Percentiles rank a stretch among this genome's conserved stretches.
These are phyloP conservation scores for Colletotrichum brevisporum DNA, from an alignment of 2,329 filamentous ascomycete genomes.

Conservation along the genomic window DNA sequence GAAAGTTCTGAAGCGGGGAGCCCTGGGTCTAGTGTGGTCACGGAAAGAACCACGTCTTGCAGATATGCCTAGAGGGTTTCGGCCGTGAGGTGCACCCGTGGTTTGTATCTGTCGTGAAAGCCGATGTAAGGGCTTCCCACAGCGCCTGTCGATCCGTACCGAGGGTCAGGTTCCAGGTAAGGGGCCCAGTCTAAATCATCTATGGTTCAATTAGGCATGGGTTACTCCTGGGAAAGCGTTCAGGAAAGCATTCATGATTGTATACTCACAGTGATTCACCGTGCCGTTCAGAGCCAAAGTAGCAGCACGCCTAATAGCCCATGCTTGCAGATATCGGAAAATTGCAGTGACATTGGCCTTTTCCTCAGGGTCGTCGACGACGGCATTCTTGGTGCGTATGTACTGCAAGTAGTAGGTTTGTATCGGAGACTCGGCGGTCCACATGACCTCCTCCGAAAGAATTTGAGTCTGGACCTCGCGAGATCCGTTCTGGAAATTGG, in stretches of 20 bases:
- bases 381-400: not conserved
- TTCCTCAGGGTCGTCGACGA: not conserved
- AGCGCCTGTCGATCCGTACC: not conserved
- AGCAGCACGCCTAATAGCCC: not conserved
- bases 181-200: not conserved
- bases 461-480: not conserved
- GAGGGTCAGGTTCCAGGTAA: too few species aligned
- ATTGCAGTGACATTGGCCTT: not conserved
- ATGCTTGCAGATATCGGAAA: not conserved
- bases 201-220: not conserved
- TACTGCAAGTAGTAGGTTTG: not conserved
- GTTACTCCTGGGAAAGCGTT: not conserved
- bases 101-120: constrained; percentile 1
- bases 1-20: not conserved
- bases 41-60: not conserved
- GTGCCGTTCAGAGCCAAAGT: not conserved
- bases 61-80: not conserved
- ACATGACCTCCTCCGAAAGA: not conserved
- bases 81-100: not conserved
- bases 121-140: constrained; percentile 17
- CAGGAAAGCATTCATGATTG: not conserved
- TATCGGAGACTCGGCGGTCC: not conserved
- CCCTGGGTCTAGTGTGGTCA: not conserved
- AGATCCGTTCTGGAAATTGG: constrained; percentile 5
- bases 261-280: not conserved